Evolutionary conservation across 768 basidiomycete species (phyloP), one percentile per base, ranked within the genome.

Genomic region (Mycena epipterygia): DNA sequence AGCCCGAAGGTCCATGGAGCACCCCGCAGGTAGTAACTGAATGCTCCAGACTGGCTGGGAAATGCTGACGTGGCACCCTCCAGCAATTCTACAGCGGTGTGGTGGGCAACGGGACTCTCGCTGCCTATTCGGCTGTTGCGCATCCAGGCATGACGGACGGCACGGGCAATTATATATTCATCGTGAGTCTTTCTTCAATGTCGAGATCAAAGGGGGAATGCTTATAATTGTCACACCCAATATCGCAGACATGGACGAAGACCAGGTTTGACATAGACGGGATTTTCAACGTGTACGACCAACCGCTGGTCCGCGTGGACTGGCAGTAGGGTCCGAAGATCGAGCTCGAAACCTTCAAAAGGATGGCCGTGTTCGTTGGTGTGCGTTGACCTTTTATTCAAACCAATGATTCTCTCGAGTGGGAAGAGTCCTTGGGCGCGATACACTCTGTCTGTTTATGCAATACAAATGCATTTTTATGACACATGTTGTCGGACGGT

Each of bases 131-230:
- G 3, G 59, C 64, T 11, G 33, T 71, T 1, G 70, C 70, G 51
- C 70, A 71, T n/a, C 70, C 70, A 6, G 52, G 30, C n/a, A 19
- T 71, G 33, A 71, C 70, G 35, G 70, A 71, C 51, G 70, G 70
- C 2, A 66, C 70, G 32, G 70, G 70, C 19, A 41, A 71, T 32
- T 71, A 71, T 57, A 71, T 71, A 6, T 67, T 67, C 44, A 48
- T 71, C 42, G 70, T 71, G 29, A 60, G 64, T 66, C 27, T 42
- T 33, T n/a, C 27, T 0, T 39, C 49, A 23, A 17, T 16, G 14
- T 68, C 42, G 42, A 3, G 19, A 27, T 11, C 11, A 12, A 13
- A 44, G 14, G 2, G 21, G 5, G 19, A 17, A 9, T n/a, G 11
- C 7, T 14, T 16, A 23, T n/a, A n/a, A n/a, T n/a, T 35, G 7